phyloP scores from a whole-genome alignment of 2,329 filamentous ascomycete species.

The Apiospora arundinis region DNA sequence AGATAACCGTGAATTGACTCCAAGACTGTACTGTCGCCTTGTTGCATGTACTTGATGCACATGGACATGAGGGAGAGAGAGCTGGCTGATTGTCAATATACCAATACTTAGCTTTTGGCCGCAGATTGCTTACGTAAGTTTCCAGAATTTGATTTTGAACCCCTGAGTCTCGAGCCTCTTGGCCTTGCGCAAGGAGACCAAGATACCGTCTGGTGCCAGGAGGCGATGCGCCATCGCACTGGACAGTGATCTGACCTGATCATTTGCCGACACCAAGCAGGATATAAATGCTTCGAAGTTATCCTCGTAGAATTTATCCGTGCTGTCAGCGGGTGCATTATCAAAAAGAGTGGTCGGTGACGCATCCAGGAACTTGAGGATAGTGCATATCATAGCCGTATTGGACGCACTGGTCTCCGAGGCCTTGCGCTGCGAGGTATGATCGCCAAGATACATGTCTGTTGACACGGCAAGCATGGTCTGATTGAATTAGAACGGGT shows the following conservation, averaged over 20 bases:
- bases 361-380: slow-evolving; percentile 63
- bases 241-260: slow-evolving; percentile 55
- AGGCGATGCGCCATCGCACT: slow-evolving; percentile 54
- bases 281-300: slow-evolving; percentile 60
- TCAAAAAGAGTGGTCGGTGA: slow-evolving; percentile 58
- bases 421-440: slow-evolving; percentile 47
- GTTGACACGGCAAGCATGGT: slow-evolving; percentile 47
- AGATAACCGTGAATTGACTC: slow-evolving; percentile 61
- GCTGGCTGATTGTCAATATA: slow-evolving; percentile 34
- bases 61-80: slow-evolving; percentile 54
- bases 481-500: slow-evolving; percentile 33
- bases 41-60: slow-evolving; percentile 54
- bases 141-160: slow-evolving; percentile 58
- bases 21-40: slow-evolving; percentile 51
- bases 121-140: slow-evolving; percentile 52
- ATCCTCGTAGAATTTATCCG: slow-evolving; percentile 48
- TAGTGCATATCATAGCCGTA: slow-evolving; percentile 54
- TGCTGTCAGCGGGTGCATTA: slow-evolving; percentile 43
- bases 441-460: slow-evolving; percentile 47
- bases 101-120: not conserved
- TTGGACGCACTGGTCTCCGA: slow-evolving; percentile 46
- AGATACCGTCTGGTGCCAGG: slow-evolving; percentile 47
- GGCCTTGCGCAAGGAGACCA: slow-evolving; percentile 44
- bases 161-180: slow-evolving; percentile 44
- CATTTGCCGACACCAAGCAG: slow-evolving; percentile 59